Percentiles rank a stretch among this genome's conserved stretches.
Evolutionary conservation across 177 flowering plant genomes (phyloP).

Genomic region (Tripterygium wilfordii): DNA sequence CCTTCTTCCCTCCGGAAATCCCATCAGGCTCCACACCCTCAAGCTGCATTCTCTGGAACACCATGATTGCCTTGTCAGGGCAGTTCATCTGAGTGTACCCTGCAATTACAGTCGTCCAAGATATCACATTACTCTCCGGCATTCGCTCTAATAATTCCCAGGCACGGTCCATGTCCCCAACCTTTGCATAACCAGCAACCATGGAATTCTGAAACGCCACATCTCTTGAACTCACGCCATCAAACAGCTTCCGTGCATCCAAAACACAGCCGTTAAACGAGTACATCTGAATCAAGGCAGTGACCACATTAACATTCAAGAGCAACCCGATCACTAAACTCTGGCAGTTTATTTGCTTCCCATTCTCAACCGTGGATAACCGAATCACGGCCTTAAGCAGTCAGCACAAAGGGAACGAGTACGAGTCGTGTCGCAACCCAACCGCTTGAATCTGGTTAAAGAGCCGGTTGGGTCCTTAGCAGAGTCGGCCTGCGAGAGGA

Average conservation of each 20-base stretch:
- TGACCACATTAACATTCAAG: slow-evolving; percentile 30
- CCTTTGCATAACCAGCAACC: slow-evolving; percentile 49
- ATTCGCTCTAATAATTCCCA: slow-evolving; percentile 40
- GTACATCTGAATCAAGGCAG: slow-evolving; percentile 48
- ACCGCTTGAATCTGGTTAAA: slow-evolving; percentile 23
- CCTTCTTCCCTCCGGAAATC: no score
- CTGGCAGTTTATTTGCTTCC: slow-evolving; percentile 46
- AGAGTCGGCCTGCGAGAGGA: slow-evolving; percentile 21
- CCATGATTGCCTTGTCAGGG: slow-evolving; percentile 35
- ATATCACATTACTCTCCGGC: slow-evolving; percentile 52
- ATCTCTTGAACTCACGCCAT: slow-evolving; percentile 15
- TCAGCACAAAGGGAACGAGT: slow-evolving; percentile 54
- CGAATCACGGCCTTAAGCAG: slow-evolving; percentile 40
- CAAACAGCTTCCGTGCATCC: slow-evolving; percentile 54
- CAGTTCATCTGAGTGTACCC: slow-evolving; percentile 41
- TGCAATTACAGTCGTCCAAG: slow-evolving; percentile 53
- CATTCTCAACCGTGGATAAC: slow-evolving; percentile 18
- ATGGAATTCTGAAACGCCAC: slow-evolving; percentile 57
- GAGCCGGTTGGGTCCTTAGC: slow-evolving; percentile 30
- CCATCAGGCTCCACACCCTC: slow-evolving; percentile 25
- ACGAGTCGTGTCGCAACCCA: slow-evolving; percentile 46
- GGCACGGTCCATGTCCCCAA: slow-evolving; percentile 46
- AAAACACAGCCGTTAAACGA: slow-evolving; percentile 22
- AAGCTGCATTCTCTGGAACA: slow-evolving; percentile 47
- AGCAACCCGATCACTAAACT: slow-evolving; percentile 30